Percentiles rank a stretch among this genome's conserved stretches.
Evolutionary conservation across 2,329 filamentous ascomycete species (phyloP).

Genomic region (Colletotrichum neosansevieriae): DNA sequence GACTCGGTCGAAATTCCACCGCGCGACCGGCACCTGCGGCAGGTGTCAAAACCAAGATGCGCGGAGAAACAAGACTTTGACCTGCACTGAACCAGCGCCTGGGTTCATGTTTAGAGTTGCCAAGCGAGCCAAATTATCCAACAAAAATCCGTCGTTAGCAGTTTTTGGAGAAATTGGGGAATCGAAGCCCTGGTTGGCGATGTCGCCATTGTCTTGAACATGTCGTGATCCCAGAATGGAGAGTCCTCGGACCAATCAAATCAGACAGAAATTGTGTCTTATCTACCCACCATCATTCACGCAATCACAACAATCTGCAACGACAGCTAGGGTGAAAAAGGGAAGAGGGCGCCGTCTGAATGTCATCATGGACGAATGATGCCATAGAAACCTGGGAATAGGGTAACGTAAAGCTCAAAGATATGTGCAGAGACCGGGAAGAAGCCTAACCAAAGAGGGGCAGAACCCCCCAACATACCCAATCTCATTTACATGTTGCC

Average conservation of each 20-base stretch:
- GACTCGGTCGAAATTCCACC: background rate
- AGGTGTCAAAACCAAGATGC: background rate
- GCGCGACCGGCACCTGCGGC: too few relatives aligned
- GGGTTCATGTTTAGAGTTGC: constrained; percentile 14
- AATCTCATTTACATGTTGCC: constrained; percentile 5
- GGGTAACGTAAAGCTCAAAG: background rate
- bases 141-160: background rate
- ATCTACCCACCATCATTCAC: constrained; percentile 1
- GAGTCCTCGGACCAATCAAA: constrained; percentile 16
- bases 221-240: constrained; percentile 26
- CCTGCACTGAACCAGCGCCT: background rate
- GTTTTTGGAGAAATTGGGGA: constrained; percentile 7
- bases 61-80: constrained; percentile 26
- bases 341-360: constrained; percentile 25
- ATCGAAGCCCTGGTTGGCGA: constrained; percentile 13
- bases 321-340: constrained; percentile 21
- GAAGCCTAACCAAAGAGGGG: background rate
- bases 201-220: constrained; percentile 37
- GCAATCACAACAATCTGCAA: constrained; percentile 13
- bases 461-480: background rate
- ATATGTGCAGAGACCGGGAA: background rate
- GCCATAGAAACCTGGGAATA: constrained; percentile 25
- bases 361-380: constrained; percentile 39
- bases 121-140: constrained; percentile 3
- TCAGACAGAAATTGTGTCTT: background rate